Conservation (phyloP, 1,139 yeast genomes). For the Kodamaea plutei region DNA sequence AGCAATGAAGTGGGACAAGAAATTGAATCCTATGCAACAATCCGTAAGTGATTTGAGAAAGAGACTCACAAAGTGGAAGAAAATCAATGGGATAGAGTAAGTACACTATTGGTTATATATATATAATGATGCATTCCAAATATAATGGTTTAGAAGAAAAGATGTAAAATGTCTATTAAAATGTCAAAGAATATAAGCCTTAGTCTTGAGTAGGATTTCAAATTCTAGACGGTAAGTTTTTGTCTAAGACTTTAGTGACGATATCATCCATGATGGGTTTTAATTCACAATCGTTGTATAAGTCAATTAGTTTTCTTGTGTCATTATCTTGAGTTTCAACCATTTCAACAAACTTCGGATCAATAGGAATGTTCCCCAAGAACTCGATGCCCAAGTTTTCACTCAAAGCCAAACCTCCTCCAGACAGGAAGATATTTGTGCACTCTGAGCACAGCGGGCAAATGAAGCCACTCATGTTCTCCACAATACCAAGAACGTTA, state of each 20-base stretch:
- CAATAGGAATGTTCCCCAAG: conserved; percentile 87
- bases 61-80: conserved; percentile 66
- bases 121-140: too few relatives aligned
- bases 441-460: conserved; percentile 84
- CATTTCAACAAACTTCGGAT: conserved; percentile 83
- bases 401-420: conserved; percentile 84
- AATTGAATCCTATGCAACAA: conserved; percentile 78
- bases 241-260: conserved; percentile 40
- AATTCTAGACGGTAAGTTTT: conserved; percentile 34
- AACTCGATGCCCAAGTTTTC: conserved; percentile 57
- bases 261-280: conserved; percentile 51
- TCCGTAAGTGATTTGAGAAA: conserved; percentile 77
- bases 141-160: too few relatives aligned
- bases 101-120: too few relatives aligned
- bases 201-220: too few relatives aligned
- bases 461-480: conserved; percentile 48
- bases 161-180: too few relatives aligned
- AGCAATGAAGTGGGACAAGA: conserved; percentile 89
- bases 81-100: conserved; percentile 30
- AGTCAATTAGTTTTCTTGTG: conserved; percentile 27
- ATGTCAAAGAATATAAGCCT: too few relatives aligned
- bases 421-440: conserved; percentile 85
- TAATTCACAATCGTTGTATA: conserved; percentile 35
- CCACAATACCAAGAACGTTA: conserved; percentile 40
- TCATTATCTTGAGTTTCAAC: conserved; percentile 55